These are phyloP conservation scores for Myotisia sp. DNA, from an alignment of 2,329 filamentous ascomycete genomes.

Conservation along the genomic window DNA sequence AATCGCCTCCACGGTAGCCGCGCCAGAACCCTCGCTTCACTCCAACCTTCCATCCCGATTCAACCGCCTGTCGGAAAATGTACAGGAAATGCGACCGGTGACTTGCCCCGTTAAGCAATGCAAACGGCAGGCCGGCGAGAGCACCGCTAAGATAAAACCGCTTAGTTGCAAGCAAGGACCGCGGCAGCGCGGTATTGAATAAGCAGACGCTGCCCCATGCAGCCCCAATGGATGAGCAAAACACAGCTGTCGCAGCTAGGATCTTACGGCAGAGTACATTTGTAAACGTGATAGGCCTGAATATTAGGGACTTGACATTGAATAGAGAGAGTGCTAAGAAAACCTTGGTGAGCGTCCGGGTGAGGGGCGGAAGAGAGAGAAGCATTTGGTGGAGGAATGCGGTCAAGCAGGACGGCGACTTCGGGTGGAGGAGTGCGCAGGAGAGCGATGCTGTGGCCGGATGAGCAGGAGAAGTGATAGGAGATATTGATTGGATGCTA, in stretches of 20 bases:
- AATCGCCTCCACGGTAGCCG: conserved; percentile 66
- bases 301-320: conserved; percentile 52
- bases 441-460: conserved; percentile 73
- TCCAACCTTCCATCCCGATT: conserved; percentile 85
- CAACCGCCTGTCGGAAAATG: conserved; percentile 60
- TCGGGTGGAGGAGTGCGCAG: conserved; percentile 78
- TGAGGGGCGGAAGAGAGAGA: conserved; percentile 62
- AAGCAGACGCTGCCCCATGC: conserved; percentile 83
- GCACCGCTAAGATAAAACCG: conserved; percentile 84
- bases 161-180: conserved; percentile 60
- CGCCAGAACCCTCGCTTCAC: conserved; percentile 80
- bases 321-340: conserved; percentile 55
- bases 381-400: conserved; percentile 83
- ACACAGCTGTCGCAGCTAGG: conserved; percentile 60
- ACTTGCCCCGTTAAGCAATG: conserved; percentile 47
- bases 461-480: conserved; percentile 71
- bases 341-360: conserved; percentile 55
- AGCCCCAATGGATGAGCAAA: conserved; percentile 71
- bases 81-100: conserved; percentile 53
- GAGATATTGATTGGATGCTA: conserved; percentile 52
- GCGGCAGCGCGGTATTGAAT: conserved; percentile 66
- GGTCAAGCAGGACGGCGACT: conserved; percentile 72
- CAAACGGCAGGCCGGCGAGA: conserved; percentile 65
- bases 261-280: conserved; percentile 54
- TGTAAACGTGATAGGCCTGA: conserved; percentile 52